Percentiles rank a stretch among this genome's conserved stretches.
Conservation (phyloP, 345 rosid genomes). For the Brassica nigra region DNA sequence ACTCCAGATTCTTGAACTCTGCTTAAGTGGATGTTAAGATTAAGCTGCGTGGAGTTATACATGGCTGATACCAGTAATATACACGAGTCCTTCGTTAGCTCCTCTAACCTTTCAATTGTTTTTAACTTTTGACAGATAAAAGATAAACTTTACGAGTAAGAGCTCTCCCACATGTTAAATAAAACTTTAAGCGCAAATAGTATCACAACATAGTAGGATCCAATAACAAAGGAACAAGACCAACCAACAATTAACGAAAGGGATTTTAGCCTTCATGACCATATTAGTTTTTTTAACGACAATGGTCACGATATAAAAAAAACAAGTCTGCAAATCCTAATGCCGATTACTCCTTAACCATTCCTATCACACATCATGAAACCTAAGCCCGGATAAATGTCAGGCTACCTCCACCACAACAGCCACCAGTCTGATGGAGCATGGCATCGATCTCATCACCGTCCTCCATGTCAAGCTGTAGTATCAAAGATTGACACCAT, state of each 20-base stretch:
- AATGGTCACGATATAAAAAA: slow-evolving; percentile 12
- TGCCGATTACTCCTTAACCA: slow-evolving; percentile 23
- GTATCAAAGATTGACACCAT: not conserved
- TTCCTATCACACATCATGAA: slow-evolving; percentile 33
- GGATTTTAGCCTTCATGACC: slow-evolving; percentile 14
- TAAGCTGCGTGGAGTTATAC: too few species aligned
- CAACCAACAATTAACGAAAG: not conserved
- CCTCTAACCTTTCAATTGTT: not conserved
- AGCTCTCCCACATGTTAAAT: not conserved
- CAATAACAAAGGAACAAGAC: slow-evolving; percentile 9
- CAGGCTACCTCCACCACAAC: slow-evolving; percentile 19
- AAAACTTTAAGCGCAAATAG: not conserved
- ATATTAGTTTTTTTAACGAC: slow-evolving; percentile 26
- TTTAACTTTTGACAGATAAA: not conserved
- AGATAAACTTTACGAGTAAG: not conserved
- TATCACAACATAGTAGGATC: slow-evolving; percentile 3
- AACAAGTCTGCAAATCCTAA: slow-evolving; percentile 37
- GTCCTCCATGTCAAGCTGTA: slow-evolving; percentile 83
- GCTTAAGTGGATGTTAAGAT: slow-evolving; percentile 43
- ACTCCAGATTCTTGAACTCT: too few species aligned
- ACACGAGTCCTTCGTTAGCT: too few species aligned
- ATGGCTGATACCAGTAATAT: too few species aligned
- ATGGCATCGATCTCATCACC: slow-evolving; percentile 91
- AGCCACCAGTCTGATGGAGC: slow-evolving; percentile 81
- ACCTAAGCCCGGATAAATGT: not conserved